Base-by-base conservation (phyloP, 805 yeast species). In the Saturnispora gosingensis region DNA sequence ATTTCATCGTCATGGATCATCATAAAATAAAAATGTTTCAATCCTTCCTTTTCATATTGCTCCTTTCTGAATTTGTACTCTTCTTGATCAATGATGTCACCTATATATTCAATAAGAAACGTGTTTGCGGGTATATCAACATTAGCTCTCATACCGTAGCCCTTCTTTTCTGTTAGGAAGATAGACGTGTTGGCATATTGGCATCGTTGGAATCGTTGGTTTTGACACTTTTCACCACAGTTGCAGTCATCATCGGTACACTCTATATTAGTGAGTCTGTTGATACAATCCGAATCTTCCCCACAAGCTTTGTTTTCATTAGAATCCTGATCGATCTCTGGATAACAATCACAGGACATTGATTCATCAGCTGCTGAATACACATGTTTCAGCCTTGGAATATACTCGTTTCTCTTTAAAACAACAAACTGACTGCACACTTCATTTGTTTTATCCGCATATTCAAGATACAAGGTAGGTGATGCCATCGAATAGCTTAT, bases 1-100 rank as follows among this genome's bases (percentile, higher is more conserved):
- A 89, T 93, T 63, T 91, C 91, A 54, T 88, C 89, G 65, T 83
- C 86, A 60, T 88, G 93, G 53, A 90, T 75, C 96, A 88, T 88
- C 97, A 90, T 90, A 67, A 90, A 90, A 68, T 90, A 90, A 60
- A 90, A 90, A 67, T 90, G 97, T 65, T 80, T 80, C 55, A 83
- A 73, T 5, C 82, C 79, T 60, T 76, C 76, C 36, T 72, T 68
- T 61, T 85, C 95, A 66, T 91, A 91, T 43, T 76, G 77, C 42
- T 79, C 71, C 84, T 84, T 85, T 54, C 97, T 76, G 46, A 72
- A 72, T 48, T 88, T 73, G 66, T 90, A 93, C n/a, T 79, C 71
- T 18, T 71, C 68, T 61, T 88, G 95, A 64, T 85, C 90, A 35
- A 91, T 84, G 36, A 91, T 95, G 66, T 91, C 98, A 43, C 99